Evolutionary conservation across 768 basidiomycete species (phyloP), one percentile per base, ranked within the genome.

Genomic region (Mycena pura): DNA sequence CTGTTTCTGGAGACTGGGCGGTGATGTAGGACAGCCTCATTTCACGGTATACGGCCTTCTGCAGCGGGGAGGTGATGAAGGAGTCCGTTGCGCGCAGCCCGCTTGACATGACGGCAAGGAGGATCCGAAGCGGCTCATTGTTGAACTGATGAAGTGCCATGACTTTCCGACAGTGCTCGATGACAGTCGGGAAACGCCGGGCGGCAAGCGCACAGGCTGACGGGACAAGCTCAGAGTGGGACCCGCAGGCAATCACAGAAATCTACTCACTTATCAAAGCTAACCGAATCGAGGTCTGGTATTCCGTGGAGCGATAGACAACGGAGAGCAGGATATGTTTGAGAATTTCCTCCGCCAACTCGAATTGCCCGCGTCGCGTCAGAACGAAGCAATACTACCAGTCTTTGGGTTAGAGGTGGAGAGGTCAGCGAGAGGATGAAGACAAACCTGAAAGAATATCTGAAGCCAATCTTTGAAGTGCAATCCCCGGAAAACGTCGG

Each of bases 41-140:
- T 71, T 96, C 95, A 9, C 96, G 82, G 27, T 90, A 84, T 24
- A 95, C 71, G 67, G 91, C 90, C 69, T 96, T 96, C 63, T 94
- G 93, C 13, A 96, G 77, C 0, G 89, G 89, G 0, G 88, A 86
- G 1, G 86, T 84, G 62, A 92, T 89, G 76, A 95, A 92, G 0
- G 89, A 83, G 62, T 93, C 91, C 0, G 89, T 87, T 1, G 90
- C 80, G 25, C 81, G 83, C 7, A 91, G 66, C 0, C 94, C 93
- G 57, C 88, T 87, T 0, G 88, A 86, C 13, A 97, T 82, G 0
- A 84, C 84, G 0, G 91, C 90, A 1, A 90, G 70, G 17, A 96
- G 82, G 46, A 98, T 82, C 4, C 93, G 87, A 8, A 91, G 76
- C 0, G 94, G 89, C 44, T 96, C 93, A 55, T 94, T 92, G 69